These are phyloP conservation scores for Lophiotrema nucula DNA, from an alignment of 495 filamentous ascomycete genomes.

Conservation along the genomic window DNA sequence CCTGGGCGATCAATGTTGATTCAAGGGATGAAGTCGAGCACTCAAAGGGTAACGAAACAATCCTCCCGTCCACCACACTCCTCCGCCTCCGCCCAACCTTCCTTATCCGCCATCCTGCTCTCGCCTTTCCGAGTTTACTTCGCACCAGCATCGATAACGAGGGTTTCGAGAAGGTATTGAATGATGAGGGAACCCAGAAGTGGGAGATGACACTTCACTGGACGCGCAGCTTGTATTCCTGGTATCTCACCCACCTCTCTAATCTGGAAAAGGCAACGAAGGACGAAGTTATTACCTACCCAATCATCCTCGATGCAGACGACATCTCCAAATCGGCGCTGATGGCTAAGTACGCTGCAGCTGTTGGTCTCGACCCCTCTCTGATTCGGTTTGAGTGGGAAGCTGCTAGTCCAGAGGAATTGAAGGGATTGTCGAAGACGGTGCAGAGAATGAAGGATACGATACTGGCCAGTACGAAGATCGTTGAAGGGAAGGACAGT, in stretches of 20 bases:
- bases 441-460: conserved; percentile 39
- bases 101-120: conserved; percentile 47
- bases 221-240: conserved; percentile 43
- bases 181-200: conserved; percentile 5
- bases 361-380: conserved; percentile 41
- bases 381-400: conserved; percentile 46
- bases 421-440: neutral
- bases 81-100: conserved; percentile 42
- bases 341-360: conserved; percentile 39
- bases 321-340: conserved; percentile 44
- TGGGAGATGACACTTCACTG: conserved; percentile 39
- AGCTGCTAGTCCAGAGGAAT: conserved; percentile 26
- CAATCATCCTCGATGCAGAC: conserved; percentile 48
- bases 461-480: conserved; percentile 40
- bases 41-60: conserved; percentile 42
- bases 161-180: conserved; percentile 21
- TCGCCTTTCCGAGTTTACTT: conserved; percentile 44
- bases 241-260: conserved; percentile 32
- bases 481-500: conserved; percentile 44
- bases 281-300: conserved; percentile 16
- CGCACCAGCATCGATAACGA: conserved; percentile 36
- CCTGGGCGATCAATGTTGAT: too few species aligned
- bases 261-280: neutral
- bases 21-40: too few species aligned
- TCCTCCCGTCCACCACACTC: conserved; percentile 45